Evolutionary conservation across 2,329 filamentous ascomycete genomes (phyloP), one percentile per base, ranked within the genome.

Genomic region (Whalleya microplaca): DNA sequence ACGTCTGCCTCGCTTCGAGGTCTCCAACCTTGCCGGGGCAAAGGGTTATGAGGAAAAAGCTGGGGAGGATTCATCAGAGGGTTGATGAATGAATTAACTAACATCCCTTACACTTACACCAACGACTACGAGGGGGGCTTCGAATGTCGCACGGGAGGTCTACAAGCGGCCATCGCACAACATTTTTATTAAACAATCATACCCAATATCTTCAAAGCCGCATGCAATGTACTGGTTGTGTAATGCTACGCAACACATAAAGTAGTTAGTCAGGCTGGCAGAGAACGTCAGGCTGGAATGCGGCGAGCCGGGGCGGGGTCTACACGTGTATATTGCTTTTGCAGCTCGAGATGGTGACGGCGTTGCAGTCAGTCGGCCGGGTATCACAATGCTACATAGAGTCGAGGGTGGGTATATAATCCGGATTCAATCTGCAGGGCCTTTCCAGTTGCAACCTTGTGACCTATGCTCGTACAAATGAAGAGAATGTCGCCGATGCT

Each of bases 151-250:
- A 63, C 59, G 55, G 55, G 56, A 58, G 41, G 58, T 63, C 56
- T 61, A 58, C 56, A 61, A 63, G 53, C 61, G 52, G 63, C 59
- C 62, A 61, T 49, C 41, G 63, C 64, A 60, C 58, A 55, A 61
- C 61, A 37, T 59, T 47, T 7, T 37, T 16, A 37, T 37, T 53
- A 64, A 56, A 64, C 53, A 53, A 63, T 51, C 42, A 56, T 53
- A 44, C 14, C 32, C 32, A 37, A 37, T 49, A 63, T 61, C 63
- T 61, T 61, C 60, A 58, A 57, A 53, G 51, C 47, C 48, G 41
- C 46, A 62, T 64, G 62, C 48, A 58, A 51, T 29, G 23, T 44
- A 50, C 51, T 44, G 19, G 20, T 45, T 45, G 53, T 50, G 58
- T 56, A 52, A 60, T 59, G 58, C 45, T 49, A 45, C 42, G 8